Evolutionary conservation across 1,284 basidiomycete genomes (phyloP).

Genomic region (Rhodotorula mucilaginosa): DNA sequence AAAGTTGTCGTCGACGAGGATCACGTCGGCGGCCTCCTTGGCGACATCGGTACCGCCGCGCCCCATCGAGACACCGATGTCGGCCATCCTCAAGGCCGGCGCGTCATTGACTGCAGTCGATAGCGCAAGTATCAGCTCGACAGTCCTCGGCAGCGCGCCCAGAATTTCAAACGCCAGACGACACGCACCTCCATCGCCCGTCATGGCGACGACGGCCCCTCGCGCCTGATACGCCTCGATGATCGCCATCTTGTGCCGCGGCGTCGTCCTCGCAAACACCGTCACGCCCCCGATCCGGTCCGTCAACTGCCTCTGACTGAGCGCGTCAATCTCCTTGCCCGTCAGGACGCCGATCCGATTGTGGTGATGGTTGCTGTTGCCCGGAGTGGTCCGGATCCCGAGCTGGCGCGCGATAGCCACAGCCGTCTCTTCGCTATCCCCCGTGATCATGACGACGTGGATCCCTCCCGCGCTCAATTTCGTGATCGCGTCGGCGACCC

Average conservation of each 20-base stretch:
- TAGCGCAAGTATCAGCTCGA: not conserved
- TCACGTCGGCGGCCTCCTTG: constrained; percentile 95
- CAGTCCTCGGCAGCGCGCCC: not conserved
- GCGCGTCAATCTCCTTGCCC: constrained; percentile 78
- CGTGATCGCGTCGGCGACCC: constrained; percentile 82
- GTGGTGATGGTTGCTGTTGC: not conserved
- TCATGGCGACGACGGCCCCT: constrained; percentile 93
- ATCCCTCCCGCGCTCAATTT: constrained; percentile 80
- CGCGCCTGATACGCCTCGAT: constrained; percentile 85
- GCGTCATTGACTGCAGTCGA: constrained; percentile 81
- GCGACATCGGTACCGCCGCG: constrained; percentile 95
- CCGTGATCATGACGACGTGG: constrained; percentile 97
- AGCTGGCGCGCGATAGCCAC: constrained; percentile 81
- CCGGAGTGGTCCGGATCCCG: constrained; percentile 60
- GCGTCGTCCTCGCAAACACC: constrained; percentile 92
- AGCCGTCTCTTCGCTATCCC: constrained; percentile 89
- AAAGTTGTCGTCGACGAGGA: constrained; percentile 97
- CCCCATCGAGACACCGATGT: constrained; percentile 97
- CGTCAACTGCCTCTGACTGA: constrained; percentile 73
- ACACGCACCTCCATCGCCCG: constrained; percentile 76
- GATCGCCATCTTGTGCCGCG: constrained; percentile 95
- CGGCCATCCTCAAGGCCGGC: constrained; percentile 93
- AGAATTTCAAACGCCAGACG: not conserved
- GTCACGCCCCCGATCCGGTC: constrained; percentile 77
- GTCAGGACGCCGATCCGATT: constrained; percentile 60